phyloP scores from a whole-genome alignment of 2,329 filamentous ascomycete genomes.

The Aureobasidium vineae region DNA sequence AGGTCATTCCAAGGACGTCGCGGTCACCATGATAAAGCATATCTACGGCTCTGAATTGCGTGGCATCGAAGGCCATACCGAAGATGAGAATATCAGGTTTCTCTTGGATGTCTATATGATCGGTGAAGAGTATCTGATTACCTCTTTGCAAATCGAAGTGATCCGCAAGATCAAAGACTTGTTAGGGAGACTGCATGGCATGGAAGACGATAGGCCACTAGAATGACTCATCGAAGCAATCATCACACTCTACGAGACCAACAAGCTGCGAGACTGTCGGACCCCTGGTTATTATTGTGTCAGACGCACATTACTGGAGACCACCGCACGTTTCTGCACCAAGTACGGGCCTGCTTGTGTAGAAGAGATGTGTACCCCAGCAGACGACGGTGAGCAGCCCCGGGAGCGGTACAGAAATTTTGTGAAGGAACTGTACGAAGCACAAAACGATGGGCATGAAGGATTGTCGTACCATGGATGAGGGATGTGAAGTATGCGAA shows the following conservation, averaged over 20 bases:
- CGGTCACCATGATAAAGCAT: neutral
- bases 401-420: neutral
- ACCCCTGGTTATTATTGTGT: too few species aligned
- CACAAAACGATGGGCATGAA: neutral
- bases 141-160: neutral
- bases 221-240: neutral
- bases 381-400: neutral
- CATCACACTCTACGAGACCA: neutral
- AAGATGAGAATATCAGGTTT: neutral
- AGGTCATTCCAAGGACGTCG: neutral
- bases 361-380: neutral
- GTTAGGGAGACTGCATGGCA: neutral
- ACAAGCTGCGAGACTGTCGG: neutral
- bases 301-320: neutral
- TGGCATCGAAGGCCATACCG: neutral
- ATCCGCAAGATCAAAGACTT: neutral
- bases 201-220: neutral
- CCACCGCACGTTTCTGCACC: neutral
- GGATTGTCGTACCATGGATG: neutral
- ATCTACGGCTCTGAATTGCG: neutral
- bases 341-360: neutral
- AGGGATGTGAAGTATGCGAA: neutral
- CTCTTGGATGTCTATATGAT: neutral
- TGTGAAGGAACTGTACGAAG: neutral
- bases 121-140: neutral